phyloP scores from a whole-genome alignment of 495 filamentous ascomycete genomes.

The Stereocaulon alpinum region DNA sequence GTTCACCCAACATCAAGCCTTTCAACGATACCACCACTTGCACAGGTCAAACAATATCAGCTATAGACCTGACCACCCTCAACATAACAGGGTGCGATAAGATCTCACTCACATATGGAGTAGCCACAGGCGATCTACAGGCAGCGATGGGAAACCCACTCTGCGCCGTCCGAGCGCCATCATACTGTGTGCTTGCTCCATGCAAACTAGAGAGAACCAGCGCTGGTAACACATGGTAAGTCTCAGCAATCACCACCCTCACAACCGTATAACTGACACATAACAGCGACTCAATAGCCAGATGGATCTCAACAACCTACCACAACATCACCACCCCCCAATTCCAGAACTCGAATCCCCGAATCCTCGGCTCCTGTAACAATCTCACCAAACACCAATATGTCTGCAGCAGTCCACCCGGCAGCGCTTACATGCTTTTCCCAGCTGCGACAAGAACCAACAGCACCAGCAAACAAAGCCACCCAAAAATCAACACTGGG shows the following conservation, averaged over 20 bases:
- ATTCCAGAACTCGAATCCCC: slow-evolving; percentile 11
- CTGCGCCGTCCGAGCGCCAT: neutral
- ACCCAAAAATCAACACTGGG: too few relatives aligned
- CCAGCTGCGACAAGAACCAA: too few relatives aligned
- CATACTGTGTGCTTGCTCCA: slow-evolving; percentile 10
- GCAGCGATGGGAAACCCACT: slow-evolving; percentile 11
- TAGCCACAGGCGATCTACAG: slow-evolving; percentile 23
- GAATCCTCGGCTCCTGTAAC: slow-evolving; percentile 17
- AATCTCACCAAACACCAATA: slow-evolving; percentile 5
- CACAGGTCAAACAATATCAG: too few relatives aligned
- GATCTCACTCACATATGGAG: slow-evolving; percentile 20
- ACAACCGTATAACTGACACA: too few relatives aligned
- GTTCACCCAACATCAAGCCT: too few relatives aligned
- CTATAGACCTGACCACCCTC: neutral
- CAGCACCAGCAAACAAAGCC: too few relatives aligned
- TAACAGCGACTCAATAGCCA: slow-evolving; percentile 8
- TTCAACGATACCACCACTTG: too few relatives aligned
- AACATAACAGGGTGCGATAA: slow-evolving; percentile 9
- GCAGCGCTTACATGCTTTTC: too few relatives aligned
- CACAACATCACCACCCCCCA: neutral
- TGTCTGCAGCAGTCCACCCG: slow-evolving; percentile 10
- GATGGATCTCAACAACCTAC: slow-evolving; percentile 3
- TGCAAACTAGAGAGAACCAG: too few relatives aligned
- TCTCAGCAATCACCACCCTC: too few relatives aligned
- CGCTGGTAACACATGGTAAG: too few relatives aligned